Conservation (phyloP, 164 flowering plant species). For the Dillenia turbinata region DNA sequence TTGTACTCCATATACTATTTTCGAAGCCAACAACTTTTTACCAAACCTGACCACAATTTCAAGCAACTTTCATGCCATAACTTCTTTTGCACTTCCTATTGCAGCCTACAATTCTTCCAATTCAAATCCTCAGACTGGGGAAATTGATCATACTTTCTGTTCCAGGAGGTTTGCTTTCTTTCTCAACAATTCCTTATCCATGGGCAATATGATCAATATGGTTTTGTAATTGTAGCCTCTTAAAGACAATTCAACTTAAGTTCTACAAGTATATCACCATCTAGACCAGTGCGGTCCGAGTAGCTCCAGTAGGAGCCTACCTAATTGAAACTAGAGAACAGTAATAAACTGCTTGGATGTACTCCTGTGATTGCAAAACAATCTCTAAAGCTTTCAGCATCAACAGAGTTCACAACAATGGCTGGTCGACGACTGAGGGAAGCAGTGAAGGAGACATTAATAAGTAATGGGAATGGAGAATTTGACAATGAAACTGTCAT, state of each 20-base stretch:
- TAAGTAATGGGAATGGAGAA: conserved; percentile 34
- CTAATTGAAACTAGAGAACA: background rate
- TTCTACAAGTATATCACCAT: too few species aligned
- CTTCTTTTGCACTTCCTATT: background rate
- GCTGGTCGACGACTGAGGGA: conserved; percentile 61
- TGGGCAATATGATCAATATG: too few species aligned
- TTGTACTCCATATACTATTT: too few species aligned
- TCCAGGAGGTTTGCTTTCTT: conserved; percentile 51
- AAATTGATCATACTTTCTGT: conserved; percentile 53
- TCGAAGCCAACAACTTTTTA: too few species aligned
- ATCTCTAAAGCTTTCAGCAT: background rate
- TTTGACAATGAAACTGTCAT: conserved; percentile 33
- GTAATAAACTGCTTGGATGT: background rate
- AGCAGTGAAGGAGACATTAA: conserved; percentile 50
- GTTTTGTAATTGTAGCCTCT: too few species aligned
- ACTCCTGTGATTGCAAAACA: too few species aligned
- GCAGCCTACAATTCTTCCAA: conserved; percentile 69
- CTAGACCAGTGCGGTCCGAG: too few species aligned
- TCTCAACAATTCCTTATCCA: background rate
- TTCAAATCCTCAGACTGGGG: conserved; percentile 62
- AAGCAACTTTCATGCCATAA: too few species aligned
- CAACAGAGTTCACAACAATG: conserved; percentile 66
- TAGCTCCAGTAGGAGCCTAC: too few species aligned
- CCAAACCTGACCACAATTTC: too few species aligned
- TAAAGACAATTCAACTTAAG: too few species aligned